Evolutionary conservation across 345 rosid species (phyloP).

Genomic region (Draba incana): DNA sequence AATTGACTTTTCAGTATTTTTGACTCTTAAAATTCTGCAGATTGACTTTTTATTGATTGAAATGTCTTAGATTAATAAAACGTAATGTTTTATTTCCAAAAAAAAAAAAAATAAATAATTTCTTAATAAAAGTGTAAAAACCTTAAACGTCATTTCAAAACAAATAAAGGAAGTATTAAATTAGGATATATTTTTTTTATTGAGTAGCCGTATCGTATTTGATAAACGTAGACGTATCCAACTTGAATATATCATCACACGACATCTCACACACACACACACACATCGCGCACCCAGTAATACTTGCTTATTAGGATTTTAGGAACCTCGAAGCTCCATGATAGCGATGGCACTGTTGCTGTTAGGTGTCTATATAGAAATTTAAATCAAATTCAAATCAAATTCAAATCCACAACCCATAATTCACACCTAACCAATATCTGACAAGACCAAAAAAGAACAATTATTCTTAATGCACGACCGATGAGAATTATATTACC

Average conservation of each 20-base stretch:
- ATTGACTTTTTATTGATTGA: too few species aligned
- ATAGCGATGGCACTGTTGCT: conserved; percentile 32
- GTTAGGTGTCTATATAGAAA: neutral
- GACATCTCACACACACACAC: neutral
- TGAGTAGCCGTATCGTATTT: too few species aligned
- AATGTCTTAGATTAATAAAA: too few species aligned
- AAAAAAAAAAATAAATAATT: too few species aligned
- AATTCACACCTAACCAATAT: conserved; percentile 4
- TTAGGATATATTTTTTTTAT: too few species aligned
- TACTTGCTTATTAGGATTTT: conserved; percentile 10
- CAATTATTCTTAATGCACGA: conserved; percentile 29
- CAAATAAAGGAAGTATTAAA: too few species aligned
- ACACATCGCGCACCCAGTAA: conserved; percentile 4
- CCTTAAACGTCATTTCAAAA: too few species aligned
- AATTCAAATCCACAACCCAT: conserved; percentile 3
- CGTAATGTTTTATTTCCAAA: too few species aligned
- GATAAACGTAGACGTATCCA: neutral
- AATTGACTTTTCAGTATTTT: too few species aligned
- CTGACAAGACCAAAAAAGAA: neutral
- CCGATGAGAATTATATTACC: conserved; percentile 4
- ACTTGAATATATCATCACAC: neutral
- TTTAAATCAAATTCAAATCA: neutral
- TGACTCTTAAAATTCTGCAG: too few species aligned
- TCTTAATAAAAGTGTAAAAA: too few species aligned
- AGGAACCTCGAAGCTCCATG: conserved; percentile 27